phyloP scores from a whole-genome alignment of 305 asterid species.

The Fraxinus sp. region DNA sequence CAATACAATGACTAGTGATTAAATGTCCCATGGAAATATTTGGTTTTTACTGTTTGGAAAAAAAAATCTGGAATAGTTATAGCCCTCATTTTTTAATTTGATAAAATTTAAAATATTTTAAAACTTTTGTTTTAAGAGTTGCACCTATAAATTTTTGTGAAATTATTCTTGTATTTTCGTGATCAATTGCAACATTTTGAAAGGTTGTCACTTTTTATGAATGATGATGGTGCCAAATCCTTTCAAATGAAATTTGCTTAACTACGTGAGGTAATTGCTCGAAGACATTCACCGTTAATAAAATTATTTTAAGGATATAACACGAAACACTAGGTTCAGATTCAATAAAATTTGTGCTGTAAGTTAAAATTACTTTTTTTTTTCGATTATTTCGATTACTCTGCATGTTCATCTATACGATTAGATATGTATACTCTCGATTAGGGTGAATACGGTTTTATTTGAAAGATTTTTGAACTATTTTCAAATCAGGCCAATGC shows the following conservation, averaged over 20 bases:
- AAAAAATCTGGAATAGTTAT: background rate
- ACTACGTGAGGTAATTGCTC: background rate
- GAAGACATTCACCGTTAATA: background rate
- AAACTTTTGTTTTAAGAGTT: background rate
- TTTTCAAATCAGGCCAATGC: background rate
- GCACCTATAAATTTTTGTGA: background rate
- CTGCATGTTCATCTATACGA: background rate
- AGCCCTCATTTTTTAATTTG: background rate
- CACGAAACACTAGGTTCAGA: no score
- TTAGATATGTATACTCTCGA: background rate
- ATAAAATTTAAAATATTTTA: no score
- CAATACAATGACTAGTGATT: constrained; percentile 26
- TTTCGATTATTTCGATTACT: no score
- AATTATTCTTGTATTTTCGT: background rate
- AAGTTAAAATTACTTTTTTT: no score
- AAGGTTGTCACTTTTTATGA: background rate
- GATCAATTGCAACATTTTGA: background rate
- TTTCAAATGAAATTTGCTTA: background rate
- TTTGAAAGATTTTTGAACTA: background rate
- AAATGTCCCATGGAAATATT: constrained; percentile 11
- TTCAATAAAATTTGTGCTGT: background rate
- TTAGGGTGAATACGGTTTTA: background rate
- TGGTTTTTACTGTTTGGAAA: background rate
- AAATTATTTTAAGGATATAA: background rate
- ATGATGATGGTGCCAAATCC: background rate